A percentile compares a stretch with the other conserved stretches of the same genome.
Evolutionary conservation across 176 grass and related monocot species (phyloP).

Genomic region (Juncus effusus): DNA sequence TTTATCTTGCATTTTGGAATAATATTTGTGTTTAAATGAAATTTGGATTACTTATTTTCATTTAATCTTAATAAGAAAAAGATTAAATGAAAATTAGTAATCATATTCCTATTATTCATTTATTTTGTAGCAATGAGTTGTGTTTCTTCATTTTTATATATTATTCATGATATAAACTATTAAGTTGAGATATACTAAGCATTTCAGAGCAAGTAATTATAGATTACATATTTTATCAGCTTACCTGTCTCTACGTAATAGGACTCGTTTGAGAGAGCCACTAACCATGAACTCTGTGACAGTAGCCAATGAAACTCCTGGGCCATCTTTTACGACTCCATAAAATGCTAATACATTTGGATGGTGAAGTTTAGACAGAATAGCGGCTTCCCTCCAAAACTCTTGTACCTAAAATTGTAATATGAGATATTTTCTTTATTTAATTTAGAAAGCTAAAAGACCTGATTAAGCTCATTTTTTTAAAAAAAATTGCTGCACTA

Average conservation of each 20-base stretch:
- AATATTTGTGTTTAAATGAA: background rate
- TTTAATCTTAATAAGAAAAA: no score
- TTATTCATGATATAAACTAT: no score
- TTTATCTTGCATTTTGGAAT: background rate
- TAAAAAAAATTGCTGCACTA: background rate
- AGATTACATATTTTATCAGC: background rate
- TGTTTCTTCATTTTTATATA: no score
- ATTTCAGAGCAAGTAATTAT: background rate
- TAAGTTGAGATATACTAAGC: background rate
- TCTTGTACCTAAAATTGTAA: slow-evolving; percentile 42
- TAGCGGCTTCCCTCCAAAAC: slow-evolving; percentile 84
- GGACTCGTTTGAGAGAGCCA: slow-evolving; percentile 83
- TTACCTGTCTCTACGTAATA: slow-evolving; percentile 55
- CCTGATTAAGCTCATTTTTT: background rate
- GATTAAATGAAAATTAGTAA: no score
- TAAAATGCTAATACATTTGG: slow-evolving; percentile 92
- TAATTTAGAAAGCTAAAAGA: background rate
- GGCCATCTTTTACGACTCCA: slow-evolving; percentile 73
- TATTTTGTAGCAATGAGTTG: no score
- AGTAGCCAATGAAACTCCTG: slow-evolving; percentile 64
- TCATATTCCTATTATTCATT: no score
- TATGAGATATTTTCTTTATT: background rate
- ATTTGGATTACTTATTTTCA: background rate
- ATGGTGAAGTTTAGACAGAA: slow-evolving; percentile 86
- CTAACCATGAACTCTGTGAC: slow-evolving; percentile 93